phyloP scores from a whole-genome alignment of 495 filamentous ascomycete species.

The Parachaetomium inaequale region DNA sequence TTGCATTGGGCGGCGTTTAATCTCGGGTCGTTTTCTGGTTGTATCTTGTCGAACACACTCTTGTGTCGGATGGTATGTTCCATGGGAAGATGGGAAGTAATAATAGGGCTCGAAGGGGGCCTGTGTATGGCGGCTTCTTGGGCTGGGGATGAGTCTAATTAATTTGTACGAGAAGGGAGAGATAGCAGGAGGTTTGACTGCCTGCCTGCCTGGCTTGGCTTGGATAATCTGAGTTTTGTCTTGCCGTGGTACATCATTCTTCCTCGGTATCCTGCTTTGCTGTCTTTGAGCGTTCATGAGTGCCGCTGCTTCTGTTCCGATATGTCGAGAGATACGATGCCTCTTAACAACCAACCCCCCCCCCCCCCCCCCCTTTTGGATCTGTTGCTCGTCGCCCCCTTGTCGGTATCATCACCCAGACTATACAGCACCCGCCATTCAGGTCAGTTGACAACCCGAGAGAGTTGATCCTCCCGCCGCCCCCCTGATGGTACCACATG shows the following conservation, averaged over 20 bases:
- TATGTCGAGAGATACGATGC: no score
- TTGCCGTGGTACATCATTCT: no score
- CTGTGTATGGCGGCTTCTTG: background rate
- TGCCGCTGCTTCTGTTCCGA: background rate
- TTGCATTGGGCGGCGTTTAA: slow-evolving; percentile 26
- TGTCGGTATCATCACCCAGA: no score
- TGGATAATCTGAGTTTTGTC: background rate
- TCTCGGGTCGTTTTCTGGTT: background rate
- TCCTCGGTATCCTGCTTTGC: background rate
- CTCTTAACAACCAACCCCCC: no score
- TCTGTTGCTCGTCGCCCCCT: no score
- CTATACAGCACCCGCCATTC: no score
- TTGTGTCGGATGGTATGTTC: background rate
- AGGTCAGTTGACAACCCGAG: no score
- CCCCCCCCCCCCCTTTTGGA: no score
- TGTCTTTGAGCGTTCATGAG: background rate
- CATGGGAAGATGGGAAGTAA: background rate
- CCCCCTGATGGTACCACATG: no score
- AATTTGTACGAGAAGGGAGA: slow-evolving; percentile 1
- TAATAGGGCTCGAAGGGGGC: background rate
- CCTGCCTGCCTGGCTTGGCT: background rate
- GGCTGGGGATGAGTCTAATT: background rate
- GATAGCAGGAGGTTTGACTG: background rate
- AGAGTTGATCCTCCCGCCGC: no score
- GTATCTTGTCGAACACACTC: background rate